Evolutionary conservation across 305 asterid species (phyloP).

Genomic region (Fraxinus xanthoxyloides): DNA sequence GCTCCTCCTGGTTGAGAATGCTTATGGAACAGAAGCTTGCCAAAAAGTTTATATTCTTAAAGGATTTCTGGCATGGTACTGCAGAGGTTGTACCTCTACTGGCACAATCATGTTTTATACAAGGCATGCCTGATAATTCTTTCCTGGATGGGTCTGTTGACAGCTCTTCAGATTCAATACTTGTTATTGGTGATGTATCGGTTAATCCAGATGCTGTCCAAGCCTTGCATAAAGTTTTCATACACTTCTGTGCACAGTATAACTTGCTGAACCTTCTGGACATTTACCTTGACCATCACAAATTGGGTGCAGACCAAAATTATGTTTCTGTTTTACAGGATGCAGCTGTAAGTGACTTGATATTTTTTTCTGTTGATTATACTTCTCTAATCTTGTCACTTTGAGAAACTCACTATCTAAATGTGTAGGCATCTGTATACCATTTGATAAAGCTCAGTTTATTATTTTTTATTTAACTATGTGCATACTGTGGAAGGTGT

Average conservation of each 20-base stretch:
- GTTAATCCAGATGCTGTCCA: constrained; percentile 54
- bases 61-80: constrained; percentile 74
- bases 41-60: constrained; percentile 61
- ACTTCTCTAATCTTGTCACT: neutral
- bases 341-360: constrained; percentile 67
- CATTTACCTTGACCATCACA: constrained; percentile 82
- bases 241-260: constrained; percentile 67
- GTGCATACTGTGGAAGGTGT: constrained; percentile 14
- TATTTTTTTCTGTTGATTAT: neutral
- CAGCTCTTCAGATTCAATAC: constrained; percentile 50
- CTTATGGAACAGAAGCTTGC: constrained; percentile 90
- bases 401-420: neutral
- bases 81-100: constrained; percentile 70
- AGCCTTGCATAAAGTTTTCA: constrained; percentile 79
- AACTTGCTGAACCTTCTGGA: constrained; percentile 90
- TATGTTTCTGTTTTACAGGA: constrained; percentile 65
- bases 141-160: constrained; percentile 45
- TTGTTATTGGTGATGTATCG: constrained; percentile 49
- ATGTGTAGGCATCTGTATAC: constrained; percentile 8
- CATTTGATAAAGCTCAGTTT: constrained; percentile 22
- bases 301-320: constrained; percentile 63
- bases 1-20: constrained; percentile 73
- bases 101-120: constrained; percentile 79
- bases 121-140: constrained; percentile 36
- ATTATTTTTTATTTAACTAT: constrained; percentile 15